These are phyloP conservation scores for Actinidia chinensis DNA, from an alignment of 179 eudicot genomes.

Conservation along the genomic window DNA sequence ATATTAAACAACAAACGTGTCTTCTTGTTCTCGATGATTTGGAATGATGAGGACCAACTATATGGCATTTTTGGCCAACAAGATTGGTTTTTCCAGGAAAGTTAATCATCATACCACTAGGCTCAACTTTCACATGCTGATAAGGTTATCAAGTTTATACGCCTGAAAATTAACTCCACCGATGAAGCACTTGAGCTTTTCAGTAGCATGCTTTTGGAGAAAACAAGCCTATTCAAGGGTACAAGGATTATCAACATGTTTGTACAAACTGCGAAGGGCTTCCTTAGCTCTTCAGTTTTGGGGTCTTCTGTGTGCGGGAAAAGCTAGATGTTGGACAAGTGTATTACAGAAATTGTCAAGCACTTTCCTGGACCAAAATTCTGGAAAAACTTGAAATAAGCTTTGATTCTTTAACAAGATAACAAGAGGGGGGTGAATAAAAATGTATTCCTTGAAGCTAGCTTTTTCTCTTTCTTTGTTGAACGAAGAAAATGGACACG, in stretches of 20 bases:
- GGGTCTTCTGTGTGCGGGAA: constrained; percentile 11
- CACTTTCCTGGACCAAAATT: accelerated
- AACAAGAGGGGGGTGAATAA: too few relatives aligned
- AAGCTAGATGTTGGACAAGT: background rate
- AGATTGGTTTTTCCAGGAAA: background rate
- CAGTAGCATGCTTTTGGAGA: constrained; percentile 13
- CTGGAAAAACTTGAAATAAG: background rate
- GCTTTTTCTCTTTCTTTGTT: too few relatives aligned
- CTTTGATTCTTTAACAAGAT: too few relatives aligned
- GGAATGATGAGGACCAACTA: constrained; percentile 12
- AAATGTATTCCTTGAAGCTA: too few relatives aligned
- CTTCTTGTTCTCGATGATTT: constrained; percentile 27
- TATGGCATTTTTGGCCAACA: background rate
- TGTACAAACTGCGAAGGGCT: constrained; percentile 8
- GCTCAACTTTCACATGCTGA: background rate
- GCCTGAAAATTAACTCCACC: background rate
- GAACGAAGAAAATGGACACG: too few relatives aligned
- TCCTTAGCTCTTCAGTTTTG: constrained; percentile 27
- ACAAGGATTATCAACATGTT: background rate
- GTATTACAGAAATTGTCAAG: background rate
- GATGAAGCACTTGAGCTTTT: constrained; percentile 8
- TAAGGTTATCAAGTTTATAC: background rate
- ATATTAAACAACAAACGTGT: constrained; percentile 2
- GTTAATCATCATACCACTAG: constrained; percentile 9
- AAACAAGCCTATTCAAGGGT: background rate